Evolutionary conservation across 1,139 yeast genomes (phyloP).

Genomic region (Williopsis jadinii): DNA sequence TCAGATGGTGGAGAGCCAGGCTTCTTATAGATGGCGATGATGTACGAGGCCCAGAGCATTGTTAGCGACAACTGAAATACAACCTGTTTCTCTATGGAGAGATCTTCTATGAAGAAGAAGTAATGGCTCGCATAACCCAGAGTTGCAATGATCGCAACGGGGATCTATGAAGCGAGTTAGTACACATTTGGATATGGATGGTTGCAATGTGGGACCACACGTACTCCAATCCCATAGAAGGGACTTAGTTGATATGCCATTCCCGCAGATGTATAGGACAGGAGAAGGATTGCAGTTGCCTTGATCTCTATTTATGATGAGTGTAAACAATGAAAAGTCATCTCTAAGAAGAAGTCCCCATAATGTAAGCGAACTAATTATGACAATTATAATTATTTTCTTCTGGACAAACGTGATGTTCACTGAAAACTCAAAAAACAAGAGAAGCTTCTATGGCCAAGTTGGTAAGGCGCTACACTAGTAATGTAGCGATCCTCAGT

Average conservation of each 20-base stretch:
- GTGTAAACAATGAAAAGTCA: no score
- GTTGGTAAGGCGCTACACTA: constrained; percentile 90
- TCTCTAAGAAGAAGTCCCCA: no score
- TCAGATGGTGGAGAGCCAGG: constrained; percentile 54
- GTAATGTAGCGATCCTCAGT: constrained; percentile 81
- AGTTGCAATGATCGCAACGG: constrained; percentile 49
- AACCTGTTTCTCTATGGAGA: constrained; percentile 35
- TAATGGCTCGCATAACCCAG: constrained; percentile 63
- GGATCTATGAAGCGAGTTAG: constrained; percentile 39
- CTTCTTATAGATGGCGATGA: constrained; percentile 44
- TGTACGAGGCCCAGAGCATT: constrained; percentile 68
- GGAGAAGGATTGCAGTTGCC: no score
- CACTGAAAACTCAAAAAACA: no score
- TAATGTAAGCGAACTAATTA: no score
- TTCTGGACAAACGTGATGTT: no score
- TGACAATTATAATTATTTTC: no score
- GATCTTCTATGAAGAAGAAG: constrained; percentile 44
- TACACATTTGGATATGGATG: no score
- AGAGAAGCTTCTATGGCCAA: constrained; percentile 55
- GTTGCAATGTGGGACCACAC: neutral
- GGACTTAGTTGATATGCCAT: neutral
- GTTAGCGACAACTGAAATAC: constrained; percentile 42
- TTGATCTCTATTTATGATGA: no score
- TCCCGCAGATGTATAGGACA: no score
- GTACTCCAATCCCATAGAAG: neutral